phyloP scores from a whole-genome alignment of 2,329 filamentous ascomycete species.

The Verticillium zaregamsianum region DNA sequence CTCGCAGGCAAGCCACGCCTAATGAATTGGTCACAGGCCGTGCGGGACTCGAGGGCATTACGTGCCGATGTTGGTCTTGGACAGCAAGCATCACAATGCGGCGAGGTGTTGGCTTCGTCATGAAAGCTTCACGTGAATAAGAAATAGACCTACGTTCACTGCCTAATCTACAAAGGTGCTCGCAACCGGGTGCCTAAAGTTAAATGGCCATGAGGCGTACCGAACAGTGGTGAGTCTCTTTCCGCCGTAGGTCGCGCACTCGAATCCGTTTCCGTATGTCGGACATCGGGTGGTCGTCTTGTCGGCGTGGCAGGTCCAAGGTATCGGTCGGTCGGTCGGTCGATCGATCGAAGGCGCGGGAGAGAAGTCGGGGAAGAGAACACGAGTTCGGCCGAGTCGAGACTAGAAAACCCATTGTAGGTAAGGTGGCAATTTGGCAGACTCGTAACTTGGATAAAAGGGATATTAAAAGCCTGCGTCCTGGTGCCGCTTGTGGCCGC shows the following conservation, averaged over 20 bases:
- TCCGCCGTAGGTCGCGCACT: not conserved
- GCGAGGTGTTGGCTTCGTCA: not conserved
- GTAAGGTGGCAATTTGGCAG: conserved; percentile 12
- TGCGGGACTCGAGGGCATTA: not conserved
- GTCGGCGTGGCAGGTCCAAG: not conserved
- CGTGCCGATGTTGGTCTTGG: not conserved
- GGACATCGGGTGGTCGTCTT: not conserved
- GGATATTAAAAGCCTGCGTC: not conserved
- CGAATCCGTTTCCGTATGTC: not conserved
- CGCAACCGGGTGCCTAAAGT: not conserved
- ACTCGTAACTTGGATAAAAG: conserved; percentile 3
- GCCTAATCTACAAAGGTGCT: not conserved
- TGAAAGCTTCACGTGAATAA: not conserved
- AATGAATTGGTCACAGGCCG: not conserved
- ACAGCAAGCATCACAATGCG: not conserved
- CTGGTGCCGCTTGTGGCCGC: not conserved
- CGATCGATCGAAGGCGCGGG: not conserved
- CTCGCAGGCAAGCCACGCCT: not conserved
- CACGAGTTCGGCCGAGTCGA: conserved; percentile 9
- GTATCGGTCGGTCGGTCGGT: not conserved
- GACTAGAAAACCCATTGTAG: conserved; percentile 12
- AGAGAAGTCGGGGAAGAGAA: conserved; percentile 4
- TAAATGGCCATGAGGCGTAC: not conserved
- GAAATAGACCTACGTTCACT: not conserved
- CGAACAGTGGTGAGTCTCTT: not conserved